Base-by-base conservation (phyloP, 768 basidiomycete genomes). In the Hemileccinum impolitum region DNA sequence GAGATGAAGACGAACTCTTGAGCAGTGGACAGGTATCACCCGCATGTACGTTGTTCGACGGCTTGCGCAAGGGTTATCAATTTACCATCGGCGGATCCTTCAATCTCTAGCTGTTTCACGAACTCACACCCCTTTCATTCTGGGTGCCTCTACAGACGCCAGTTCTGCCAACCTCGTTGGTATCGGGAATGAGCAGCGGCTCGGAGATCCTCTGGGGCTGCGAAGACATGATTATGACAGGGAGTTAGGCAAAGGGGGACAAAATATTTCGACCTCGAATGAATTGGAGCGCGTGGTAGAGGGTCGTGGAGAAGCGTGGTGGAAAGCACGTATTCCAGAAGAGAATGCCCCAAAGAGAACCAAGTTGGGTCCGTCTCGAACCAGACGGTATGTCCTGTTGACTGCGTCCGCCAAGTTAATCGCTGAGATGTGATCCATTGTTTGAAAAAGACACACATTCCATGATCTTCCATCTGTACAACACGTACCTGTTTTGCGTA, bases 11-110 rank as follows among this genome's bases (percentile, higher is more conserved):
- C 13, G 82, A 85, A 13, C 67, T 84, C n/a, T 66, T 85, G 43
- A 90, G 88, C 63, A 90, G 87, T 58, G 87, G 86, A 1, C 88
- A 88, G 59, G 79, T 75, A 1, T 91, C 87, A 21, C 86, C 87
- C 6, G 70, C 78, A 52, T 82, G 87, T 84, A 63, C 58, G 77
- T 61, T 47, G 44, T 53, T 39, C 37, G 51, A 47, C 8, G 39
- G 30, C 19, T 53, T 60, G 42, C n/a, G n/a, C 30, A 13, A 18
- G 39, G 14, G 25, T 12, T 25, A 25, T 49, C 25, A 15, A 64
- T 53, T 48, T 28, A 57, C 49, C 18, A 28, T 21, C 30, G 7
- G 45, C 39, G 32, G 12, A 18, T 26, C 4, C 43, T 39, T 51
- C 23, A 38, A 9, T 38, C 19, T 43, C 12, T 32, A 67, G 66